Base-by-base conservation (phyloP, 176 grass and related monocot species). In the Raddia distichophylla region DNA sequence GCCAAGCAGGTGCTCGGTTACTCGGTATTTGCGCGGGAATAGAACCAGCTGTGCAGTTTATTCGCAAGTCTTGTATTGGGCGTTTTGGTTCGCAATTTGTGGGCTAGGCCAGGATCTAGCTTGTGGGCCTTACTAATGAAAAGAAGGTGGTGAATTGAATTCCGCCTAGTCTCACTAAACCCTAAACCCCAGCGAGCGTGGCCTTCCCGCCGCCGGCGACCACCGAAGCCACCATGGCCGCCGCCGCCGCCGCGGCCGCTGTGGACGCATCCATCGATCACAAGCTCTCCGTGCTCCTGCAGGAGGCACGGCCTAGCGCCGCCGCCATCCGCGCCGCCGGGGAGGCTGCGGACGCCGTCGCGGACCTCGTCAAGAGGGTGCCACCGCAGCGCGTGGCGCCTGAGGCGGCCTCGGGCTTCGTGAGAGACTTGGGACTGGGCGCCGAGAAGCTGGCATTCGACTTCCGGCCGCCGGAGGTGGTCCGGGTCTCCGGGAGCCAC, bases 251-350 rank as follows among this genome's bases (percentile, higher is more conserved):
- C 57, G 76, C 80, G 48, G 57, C 33, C 19, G 35, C 35, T 27
- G 27, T n/a, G 0, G 75, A 84, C 2, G 56, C 70, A 59, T 89
- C 92, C 50, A 78, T 92, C 37, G 84, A 88, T 6, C 73, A 83
- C 69, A 98, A 91, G 90, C 60, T 95, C 60, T 70, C 85, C 45
- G 42, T 71, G 61, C 88, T 98, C 48, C 47, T 98, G n/a, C 76
- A 82, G 48, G 83, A 91, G 60, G 88, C 88, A 3, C 70, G 80
- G 9, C 90, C 91, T 60, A 86, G 79, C 19, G 69, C 70, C 18
- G 37, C 69, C 18, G 68, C 76, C 3, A 40, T 89, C 34, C 81
- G 84, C 66, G 83, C 64, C 52, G 68, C 90, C 6, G 51, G 86
- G 46, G 60, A 75, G 74, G 74, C 92, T 12, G 79, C 73, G 27